Conservation (phyloP, 1,139 yeast genomes). For the Taphrina deformans region DNA sequence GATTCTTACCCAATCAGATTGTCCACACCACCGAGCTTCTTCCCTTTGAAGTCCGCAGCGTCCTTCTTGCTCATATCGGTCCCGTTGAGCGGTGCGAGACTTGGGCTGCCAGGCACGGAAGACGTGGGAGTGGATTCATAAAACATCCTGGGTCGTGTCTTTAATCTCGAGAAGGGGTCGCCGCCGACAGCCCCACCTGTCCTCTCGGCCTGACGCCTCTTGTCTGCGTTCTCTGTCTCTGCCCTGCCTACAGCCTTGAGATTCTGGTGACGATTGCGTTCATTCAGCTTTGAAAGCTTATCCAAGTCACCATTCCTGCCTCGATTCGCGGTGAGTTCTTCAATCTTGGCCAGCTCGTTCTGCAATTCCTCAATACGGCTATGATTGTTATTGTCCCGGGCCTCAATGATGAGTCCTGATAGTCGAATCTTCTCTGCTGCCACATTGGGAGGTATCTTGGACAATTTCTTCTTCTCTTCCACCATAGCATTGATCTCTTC, state of each 20-base stretch:
- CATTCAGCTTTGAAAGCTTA: conserved; percentile 64
- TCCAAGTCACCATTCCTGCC: conserved; percentile 40
- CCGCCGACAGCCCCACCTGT: conserved; percentile 51
- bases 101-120: conserved; percentile 21
- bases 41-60: not conserved
- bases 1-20: conserved; percentile 21
- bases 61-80: not conserved
- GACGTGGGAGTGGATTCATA: conserved; percentile 49
- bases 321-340: conserved; percentile 36
- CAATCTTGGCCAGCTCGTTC: conserved; percentile 50
- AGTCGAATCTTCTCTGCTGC: conserved; percentile 74
- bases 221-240: conserved; percentile 64
- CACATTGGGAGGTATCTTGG: conserved; percentile 65
- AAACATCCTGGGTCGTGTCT: conserved; percentile 81
- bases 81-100: conserved; percentile 1
- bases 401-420: conserved; percentile 73
- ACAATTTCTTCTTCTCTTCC: conserved; percentile 64
- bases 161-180: conserved; percentile 87
- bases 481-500: conserved; percentile 79
- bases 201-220: conserved; percentile 49
- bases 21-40: conserved; percentile 21
- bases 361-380: conserved; percentile 57
- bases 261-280: conserved; percentile 79
- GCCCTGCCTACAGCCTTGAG: conserved; percentile 76
- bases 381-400: conserved; percentile 63